Evolutionary conservation across 495 filamentous ascomycete species (phyloP).

Genomic region (Xylaria telfairii): DNA sequence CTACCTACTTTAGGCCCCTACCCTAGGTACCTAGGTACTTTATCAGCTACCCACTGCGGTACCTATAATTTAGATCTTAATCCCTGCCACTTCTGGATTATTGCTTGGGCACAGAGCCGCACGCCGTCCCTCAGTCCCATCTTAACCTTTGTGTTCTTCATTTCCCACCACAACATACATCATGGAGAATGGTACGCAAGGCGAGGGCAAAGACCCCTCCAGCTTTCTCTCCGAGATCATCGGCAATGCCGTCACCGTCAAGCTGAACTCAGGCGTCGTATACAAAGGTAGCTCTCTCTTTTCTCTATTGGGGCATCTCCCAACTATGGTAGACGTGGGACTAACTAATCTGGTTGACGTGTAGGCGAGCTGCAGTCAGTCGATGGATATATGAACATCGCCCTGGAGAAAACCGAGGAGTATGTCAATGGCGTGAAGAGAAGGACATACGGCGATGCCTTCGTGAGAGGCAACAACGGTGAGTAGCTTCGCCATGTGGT

Average conservation of each 20-base stretch:
- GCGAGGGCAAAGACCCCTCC: constrained; percentile 85
- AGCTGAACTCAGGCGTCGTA: constrained; percentile 92
- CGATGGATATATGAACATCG: constrained; percentile 99
- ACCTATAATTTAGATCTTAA: constrained; percentile 7
- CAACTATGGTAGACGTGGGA: neutral
- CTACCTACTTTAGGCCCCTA: neutral
- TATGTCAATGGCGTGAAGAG: constrained; percentile 81
- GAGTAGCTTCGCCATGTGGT: constrained; percentile 19
- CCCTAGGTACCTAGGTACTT: neutral
- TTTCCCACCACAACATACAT: constrained; percentile 20
- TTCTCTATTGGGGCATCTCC: neutral
- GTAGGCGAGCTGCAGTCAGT: constrained; percentile 92
- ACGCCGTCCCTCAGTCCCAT: constrained; percentile 9
- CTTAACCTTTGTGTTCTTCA: neutral
- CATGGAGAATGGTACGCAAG: constrained; percentile 78
- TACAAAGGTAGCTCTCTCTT: constrained; percentile 74
- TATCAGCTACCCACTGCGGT: neutral
- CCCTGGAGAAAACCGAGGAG: constrained; percentile 92
- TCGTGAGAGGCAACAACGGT: constrained; percentile 98
- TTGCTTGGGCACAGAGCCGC: neutral
- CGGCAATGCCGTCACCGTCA: constrained; percentile 88
- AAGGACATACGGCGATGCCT: constrained; percentile 90
- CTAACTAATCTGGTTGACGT: neutral
- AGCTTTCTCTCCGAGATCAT: constrained; percentile 91
- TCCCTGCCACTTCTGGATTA: constrained; percentile 6